Evolutionary conservation across 1,139 yeast species (phyloP).

Genomic region (Debaryomycetaceae sp.): DNA sequence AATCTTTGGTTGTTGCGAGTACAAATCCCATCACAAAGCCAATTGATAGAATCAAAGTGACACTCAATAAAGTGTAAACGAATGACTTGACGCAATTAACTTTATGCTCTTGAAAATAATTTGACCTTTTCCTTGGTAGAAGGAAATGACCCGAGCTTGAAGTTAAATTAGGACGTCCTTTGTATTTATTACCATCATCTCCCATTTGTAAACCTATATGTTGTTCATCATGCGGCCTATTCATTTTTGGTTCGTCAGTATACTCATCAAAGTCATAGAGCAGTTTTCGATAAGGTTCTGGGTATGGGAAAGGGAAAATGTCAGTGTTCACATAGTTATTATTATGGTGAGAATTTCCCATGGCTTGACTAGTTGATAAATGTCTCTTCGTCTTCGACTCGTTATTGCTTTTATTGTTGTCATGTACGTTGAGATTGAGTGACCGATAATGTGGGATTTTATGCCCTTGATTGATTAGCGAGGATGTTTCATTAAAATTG

Average conservation of each 20-base stretch:
- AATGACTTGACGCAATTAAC: conserved; percentile 45
- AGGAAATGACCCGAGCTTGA: conserved; percentile 23
- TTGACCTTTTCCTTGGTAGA: conserved; percentile 29
- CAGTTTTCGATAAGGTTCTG: conserved; percentile 26
- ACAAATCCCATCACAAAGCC: conserved; percentile 84
- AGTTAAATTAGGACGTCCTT: conserved; percentile 16
- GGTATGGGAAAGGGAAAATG: conserved; percentile 59
- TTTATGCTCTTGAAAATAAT: conserved; percentile 16
- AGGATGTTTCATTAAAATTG: conserved; percentile 28
- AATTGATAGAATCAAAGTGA: conserved; percentile 51
- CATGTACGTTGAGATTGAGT: conserved; percentile 28
- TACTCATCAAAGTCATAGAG: conserved; percentile 42
- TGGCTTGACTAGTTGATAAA: conserved; percentile 32
- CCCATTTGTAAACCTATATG: conserved; percentile 1
- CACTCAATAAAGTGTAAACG: conserved; percentile 54
- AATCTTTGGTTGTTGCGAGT: conserved; percentile 82
- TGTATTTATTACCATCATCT: conserved; percentile 4
- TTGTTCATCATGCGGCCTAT: conserved; percentile 4
- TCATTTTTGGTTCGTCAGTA: conserved; percentile 30
- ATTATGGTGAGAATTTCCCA: conserved; percentile 8
- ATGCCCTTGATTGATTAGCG: conserved; percentile 29
- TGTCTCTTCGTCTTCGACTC: conserved; percentile 24
- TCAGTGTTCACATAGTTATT: conserved; percentile 16
- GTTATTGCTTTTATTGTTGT: conserved; percentile 16
- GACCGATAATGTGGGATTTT: conserved; percentile 44